A percentile compares a stretch with the other conserved stretches of the same genome.
phyloP scores from a whole-genome alignment of 2,329 filamentous ascomycete genomes.

The Aureobasidium pullulans region DNA sequence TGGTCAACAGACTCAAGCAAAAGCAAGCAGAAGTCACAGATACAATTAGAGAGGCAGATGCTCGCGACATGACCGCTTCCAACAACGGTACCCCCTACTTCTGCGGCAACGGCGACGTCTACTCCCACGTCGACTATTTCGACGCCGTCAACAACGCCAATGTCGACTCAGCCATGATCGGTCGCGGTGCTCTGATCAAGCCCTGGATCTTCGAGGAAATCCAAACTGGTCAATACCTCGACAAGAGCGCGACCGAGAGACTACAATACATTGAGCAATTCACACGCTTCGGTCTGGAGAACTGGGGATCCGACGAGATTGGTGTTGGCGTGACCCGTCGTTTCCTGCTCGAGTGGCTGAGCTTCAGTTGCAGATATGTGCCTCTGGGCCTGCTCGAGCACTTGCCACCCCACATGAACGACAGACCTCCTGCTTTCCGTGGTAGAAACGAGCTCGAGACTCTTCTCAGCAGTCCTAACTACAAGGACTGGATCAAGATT shows the following conservation, averaged over 20 bases:
- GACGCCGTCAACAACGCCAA: constrained; percentile 66
- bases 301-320: constrained; percentile 93
- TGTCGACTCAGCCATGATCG: constrained; percentile 95
- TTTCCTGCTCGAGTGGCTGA: constrained; percentile 92
- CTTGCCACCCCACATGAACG: constrained; percentile 80
- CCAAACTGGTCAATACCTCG: constrained; percentile 80
- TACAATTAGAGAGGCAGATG: constrained; percentile 70
- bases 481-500: constrained; percentile 98
- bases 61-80: constrained; percentile 60
- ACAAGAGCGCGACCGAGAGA: constrained; percentile 86
- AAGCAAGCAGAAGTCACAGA: constrained; percentile 61
- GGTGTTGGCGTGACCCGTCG: constrained; percentile 84
- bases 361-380: constrained; percentile 87
- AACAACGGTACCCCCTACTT: constrained; percentile 72
- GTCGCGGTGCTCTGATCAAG: constrained; percentile 91
- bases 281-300: constrained; percentile 79
- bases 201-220: constrained; percentile 99
- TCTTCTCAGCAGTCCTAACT: constrained; percentile 82
- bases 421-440: constrained; percentile 75
- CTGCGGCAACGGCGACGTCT: constrained; percentile 93
- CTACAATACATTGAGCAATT: constrained; percentile 83
- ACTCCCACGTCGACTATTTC: constrained; percentile 83
- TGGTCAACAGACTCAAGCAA: constrained; percentile 73
- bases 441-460: constrained; percentile 90
- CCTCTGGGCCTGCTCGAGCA: constrained; percentile 82